Conservation (phyloP, 305 asterid genomes). For the Solanum aculeatissimum region DNA sequence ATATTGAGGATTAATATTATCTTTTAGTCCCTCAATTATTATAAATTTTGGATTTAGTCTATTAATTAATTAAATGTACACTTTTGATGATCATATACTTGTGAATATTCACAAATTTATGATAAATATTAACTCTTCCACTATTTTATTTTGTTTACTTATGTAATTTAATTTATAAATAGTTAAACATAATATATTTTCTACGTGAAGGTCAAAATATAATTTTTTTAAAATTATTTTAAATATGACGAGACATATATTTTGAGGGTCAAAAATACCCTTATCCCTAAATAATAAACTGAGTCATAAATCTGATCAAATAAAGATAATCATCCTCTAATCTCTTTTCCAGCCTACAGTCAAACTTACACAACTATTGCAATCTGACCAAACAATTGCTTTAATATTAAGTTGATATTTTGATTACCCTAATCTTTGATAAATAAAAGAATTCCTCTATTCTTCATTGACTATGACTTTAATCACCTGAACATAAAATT, state of each 20-base stretch:
- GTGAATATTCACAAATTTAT: neutral
- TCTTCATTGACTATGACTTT: neutral
- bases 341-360: neutral
- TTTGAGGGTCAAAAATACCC: neutral
- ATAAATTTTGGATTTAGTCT: too few relatives aligned
- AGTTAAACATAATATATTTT: neutral
- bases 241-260: neutral
- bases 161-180: neutral
- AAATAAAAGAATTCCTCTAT: neutral
- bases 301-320: neutral
- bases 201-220: neutral
- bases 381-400: neutral
- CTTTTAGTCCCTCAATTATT: neutral
- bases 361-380: neutral
- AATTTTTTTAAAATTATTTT: neutral
- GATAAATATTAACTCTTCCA: neutral
- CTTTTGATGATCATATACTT: neutral
- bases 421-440: neutral
- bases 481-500: neutral
- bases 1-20: neutral
- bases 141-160: neutral
- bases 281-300: neutral
- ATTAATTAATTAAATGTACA: neutral
- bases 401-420: neutral
- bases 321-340: neutral